phyloP scores from a whole-genome alignment of 345 rosid species.

The Fremontodendron californicum region DNA sequence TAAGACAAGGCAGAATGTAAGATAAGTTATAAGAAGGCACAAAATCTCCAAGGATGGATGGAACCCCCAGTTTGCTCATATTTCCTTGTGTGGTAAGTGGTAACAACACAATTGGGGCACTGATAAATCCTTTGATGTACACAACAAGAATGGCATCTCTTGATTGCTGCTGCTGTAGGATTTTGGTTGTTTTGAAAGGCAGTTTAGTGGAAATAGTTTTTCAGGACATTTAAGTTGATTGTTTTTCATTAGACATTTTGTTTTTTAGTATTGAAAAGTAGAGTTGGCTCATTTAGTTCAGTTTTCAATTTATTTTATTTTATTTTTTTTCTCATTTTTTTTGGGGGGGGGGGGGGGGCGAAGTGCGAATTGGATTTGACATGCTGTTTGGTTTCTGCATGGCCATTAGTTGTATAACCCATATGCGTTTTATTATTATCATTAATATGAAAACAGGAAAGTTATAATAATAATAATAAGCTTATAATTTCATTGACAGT shows the following conservation, averaged over 20 bases:
- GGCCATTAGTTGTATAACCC: constrained; percentile 20
- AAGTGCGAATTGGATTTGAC: not conserved
- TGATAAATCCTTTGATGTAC: constrained; percentile 19
- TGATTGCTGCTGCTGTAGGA: constrained; percentile 18
- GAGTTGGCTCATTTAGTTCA: constrained; percentile 13
- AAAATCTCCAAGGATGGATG: not conserved
- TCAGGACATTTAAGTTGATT: constrained; percentile 20
- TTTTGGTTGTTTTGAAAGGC: constrained; percentile 17
- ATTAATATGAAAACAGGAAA: not conserved
- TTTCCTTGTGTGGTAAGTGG: constrained; percentile 11
- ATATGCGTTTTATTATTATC: not conserved
- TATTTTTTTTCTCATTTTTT: too few relatives aligned
- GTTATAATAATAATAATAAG: constrained; percentile 6
- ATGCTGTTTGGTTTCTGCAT: constrained; percentile 14
- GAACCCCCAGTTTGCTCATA: not conserved
- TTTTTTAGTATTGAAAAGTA: constrained; percentile 27
- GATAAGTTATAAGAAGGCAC: constrained; percentile 34
- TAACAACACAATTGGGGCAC: constrained; percentile 7
- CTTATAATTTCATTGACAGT: not conserved
- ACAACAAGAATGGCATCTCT: constrained; percentile 15
- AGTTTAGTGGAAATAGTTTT: constrained; percentile 26
- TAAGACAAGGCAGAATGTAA: constrained; percentile 73
- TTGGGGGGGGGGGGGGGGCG: too few relatives aligned
- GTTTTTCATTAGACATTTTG: constrained; percentile 15
- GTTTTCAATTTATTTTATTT: not conserved